Conservation (phyloP, 225 moss, liverwort and hornwort genomes). For the Polytrichum formosum region DNA sequence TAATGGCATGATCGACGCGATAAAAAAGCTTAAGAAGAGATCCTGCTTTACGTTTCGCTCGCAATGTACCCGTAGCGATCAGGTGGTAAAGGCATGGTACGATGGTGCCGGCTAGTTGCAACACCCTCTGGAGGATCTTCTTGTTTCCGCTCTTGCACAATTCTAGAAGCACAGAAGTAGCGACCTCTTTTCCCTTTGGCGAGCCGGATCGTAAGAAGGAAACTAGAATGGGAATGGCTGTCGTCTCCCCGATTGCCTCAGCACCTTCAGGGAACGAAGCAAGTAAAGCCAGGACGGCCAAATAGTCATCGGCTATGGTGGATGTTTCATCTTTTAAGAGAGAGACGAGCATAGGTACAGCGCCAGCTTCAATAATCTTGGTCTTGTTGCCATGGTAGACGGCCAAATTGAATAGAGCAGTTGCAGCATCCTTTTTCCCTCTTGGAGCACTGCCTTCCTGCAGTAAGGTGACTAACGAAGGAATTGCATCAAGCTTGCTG, state of each 20-base stretch:
- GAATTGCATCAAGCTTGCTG: slow-evolving; percentile 48
- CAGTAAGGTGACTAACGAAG: slow-evolving; percentile 54
- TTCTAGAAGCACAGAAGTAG: slow-evolving; percentile 38
- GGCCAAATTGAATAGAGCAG: slow-evolving; percentile 68
- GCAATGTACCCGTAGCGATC: slow-evolving; percentile 36
- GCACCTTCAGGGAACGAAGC: slow-evolving; percentile 39
- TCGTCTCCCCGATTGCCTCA: slow-evolving; percentile 34
- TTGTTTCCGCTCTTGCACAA: slow-evolving; percentile 44
- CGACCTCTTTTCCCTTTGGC: slow-evolving; percentile 53
- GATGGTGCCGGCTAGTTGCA: slow-evolving; percentile 21
- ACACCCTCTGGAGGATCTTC: slow-evolving; percentile 23
- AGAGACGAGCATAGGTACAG: slow-evolving; percentile 44
- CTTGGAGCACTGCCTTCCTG: slow-evolving; percentile 54
- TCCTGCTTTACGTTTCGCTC: slow-evolving; percentile 47
- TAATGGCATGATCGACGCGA: slow-evolving; percentile 2
- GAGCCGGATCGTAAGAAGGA: slow-evolving; percentile 47
- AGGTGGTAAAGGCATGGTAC: slow-evolving; percentile 41
- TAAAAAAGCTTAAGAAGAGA: slow-evolving; percentile 46
- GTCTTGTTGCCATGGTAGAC: slow-evolving; percentile 66
- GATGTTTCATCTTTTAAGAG: slow-evolving; percentile 34
- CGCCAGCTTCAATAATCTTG: slow-evolving; percentile 55
- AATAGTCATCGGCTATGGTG: slow-evolving; percentile 41
- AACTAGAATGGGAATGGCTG: slow-evolving; percentile 39
- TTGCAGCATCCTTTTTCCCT: slow-evolving; percentile 73
- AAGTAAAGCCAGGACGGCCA: slow-evolving; percentile 58